Percentiles rank a stretch among this genome's conserved stretches.
These are phyloP conservation scores for Iberis pinnata DNA, from an alignment of 345 rosid genomes.

Conservation along the genomic window DNA sequence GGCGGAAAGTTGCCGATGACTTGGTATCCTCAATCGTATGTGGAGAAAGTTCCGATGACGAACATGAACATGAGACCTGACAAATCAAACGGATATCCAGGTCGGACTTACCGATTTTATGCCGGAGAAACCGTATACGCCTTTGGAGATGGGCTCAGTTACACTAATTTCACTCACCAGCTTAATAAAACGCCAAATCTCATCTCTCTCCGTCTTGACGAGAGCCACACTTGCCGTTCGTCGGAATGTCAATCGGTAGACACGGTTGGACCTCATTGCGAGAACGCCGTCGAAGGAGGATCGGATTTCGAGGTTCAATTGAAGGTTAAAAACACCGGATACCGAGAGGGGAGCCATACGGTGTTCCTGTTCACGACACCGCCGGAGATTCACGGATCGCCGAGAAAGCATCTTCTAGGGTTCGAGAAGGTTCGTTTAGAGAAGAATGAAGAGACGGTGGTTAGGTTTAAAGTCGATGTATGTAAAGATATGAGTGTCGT, in stretches of 20 bases:
- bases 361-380: constrained; percentile 69
- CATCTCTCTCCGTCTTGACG: constrained; percentile 39
- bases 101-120: constrained; percentile 69
- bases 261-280: constrained; percentile 39
- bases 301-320: constrained; percentile 42
- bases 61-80: constrained; percentile 79
- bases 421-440: constrained; percentile 59
- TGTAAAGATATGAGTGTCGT: constrained; percentile 77
- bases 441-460: constrained; percentile 28
- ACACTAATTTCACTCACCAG: constrained; percentile 37
- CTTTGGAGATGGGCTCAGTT: constrained; percentile 62
- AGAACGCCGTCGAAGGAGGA: constrained; percentile 10
- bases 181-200: constrained; percentile 41
- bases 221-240: constrained; percentile 44
- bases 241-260: constrained; percentile 53
- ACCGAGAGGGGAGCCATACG: constrained; percentile 51
- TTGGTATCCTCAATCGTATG: constrained; percentile 71
- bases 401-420: constrained; percentile 57
- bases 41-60: constrained; percentile 58
- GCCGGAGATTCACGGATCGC: constrained; percentile 58
- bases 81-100: constrained; percentile 54
- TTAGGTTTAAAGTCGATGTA: constrained; percentile 52
- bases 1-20: constrained; percentile 75
- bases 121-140: constrained; percentile 54
- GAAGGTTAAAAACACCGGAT: constrained; percentile 46